Conservation (phyloP, 139 green algal species). For the Eudorina sp. region DNA sequence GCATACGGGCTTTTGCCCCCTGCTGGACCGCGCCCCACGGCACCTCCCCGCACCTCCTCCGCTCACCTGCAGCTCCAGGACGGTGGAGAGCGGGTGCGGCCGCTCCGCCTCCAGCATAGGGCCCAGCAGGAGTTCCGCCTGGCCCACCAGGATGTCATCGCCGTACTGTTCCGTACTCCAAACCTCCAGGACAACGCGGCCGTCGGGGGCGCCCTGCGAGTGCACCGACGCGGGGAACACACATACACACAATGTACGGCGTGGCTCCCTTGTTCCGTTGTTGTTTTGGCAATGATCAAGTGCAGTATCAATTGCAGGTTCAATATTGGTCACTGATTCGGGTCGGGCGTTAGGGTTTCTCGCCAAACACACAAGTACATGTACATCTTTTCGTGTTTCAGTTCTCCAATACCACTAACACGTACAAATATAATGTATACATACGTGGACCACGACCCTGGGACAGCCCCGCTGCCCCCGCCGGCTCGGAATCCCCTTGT, state of each 20-base stretch:
- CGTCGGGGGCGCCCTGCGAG: constrained; percentile 14
- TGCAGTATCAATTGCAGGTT: background rate
- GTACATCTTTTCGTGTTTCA: background rate
- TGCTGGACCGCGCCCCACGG: background rate
- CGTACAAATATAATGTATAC: no score
- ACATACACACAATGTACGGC: background rate
- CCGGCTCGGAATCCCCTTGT: background rate
- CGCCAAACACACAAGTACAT: background rate
- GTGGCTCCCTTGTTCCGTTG: no score
- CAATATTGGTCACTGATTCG: no score
- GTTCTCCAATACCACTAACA: no score
- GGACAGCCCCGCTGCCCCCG: background rate
- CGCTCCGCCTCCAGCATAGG: constrained; percentile 24
- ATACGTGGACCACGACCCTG: no score
- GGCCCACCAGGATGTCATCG: constrained; percentile 38
- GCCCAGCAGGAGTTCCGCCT: constrained; percentile 30
- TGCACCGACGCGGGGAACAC: background rate
- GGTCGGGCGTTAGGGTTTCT: no score
- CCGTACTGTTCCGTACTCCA: constrained; percentile 2
- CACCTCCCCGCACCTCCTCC: background rate
- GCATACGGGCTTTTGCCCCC: background rate
- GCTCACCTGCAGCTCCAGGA: constrained; percentile 41
- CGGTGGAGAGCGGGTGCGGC: constrained; percentile 15
- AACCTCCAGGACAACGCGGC: constrained; percentile 23
- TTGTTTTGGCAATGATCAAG: background rate